A percentile compares a stretch with the other conserved stretches of the same genome.
Conservation (phyloP, 2,329 filamentous ascomycete genomes). For the Lecanicillium sp. region DNA sequence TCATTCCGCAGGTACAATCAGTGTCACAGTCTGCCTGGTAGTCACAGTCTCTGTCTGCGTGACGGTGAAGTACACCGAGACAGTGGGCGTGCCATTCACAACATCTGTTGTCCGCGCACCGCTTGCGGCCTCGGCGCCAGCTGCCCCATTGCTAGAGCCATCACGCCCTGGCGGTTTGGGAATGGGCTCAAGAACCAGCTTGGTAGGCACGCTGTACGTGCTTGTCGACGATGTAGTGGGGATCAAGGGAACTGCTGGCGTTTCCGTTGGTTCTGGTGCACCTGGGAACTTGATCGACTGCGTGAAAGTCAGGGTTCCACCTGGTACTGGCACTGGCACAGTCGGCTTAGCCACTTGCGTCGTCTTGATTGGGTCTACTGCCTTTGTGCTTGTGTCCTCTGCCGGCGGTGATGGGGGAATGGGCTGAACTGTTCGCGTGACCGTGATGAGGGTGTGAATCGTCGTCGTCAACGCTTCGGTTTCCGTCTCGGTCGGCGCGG, state of each 20-base stretch:
- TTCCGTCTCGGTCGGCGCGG: neutral
- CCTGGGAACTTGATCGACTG: constrained; percentile 2
- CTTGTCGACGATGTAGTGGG: no score
- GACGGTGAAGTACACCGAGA: constrained; percentile 28
- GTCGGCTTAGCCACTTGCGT: no score
- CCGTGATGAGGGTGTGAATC: constrained; percentile 15
- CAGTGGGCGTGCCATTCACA: constrained; percentile 24
- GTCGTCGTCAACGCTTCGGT: constrained; percentile 1
- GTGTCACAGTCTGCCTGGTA: constrained; percentile 22
- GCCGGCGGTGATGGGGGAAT: constrained; percentile 6
- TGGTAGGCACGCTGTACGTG: no score
- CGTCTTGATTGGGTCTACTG: no score
- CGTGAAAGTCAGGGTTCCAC: neutral
- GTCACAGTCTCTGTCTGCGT: constrained; percentile 26
- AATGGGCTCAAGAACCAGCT: no score
- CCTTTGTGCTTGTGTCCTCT: neutral
- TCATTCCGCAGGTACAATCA: constrained; percentile 13
- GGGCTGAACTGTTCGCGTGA: constrained; percentile 16
- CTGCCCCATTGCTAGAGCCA: neutral
- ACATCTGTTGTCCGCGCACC: constrained; percentile 14
- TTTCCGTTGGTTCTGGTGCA: constrained; percentile 7
- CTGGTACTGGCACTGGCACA: constrained; percentile 13
- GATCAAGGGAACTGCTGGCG: neutral
- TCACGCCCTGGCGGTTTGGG: no score
- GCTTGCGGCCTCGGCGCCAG: neutral